Base-by-base conservation (phyloP, 1,284 basidiomycete genomes). In the Malassezia slooffiae region DNA sequence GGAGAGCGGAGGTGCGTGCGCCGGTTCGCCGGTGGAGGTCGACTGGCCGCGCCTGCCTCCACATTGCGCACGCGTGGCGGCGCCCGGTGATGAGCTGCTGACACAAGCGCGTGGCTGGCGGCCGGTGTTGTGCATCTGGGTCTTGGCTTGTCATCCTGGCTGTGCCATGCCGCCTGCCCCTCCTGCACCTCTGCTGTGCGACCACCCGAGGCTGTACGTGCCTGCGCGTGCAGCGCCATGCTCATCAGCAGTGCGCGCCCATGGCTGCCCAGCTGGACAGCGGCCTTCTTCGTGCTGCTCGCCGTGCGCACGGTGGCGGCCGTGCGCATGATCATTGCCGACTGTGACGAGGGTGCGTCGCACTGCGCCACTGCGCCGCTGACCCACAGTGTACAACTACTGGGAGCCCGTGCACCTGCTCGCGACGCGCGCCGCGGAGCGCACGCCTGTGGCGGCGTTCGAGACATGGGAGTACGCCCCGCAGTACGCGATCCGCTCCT, bases 391-490 rank as follows among this genome's bases (percentile, higher is more conserved):
- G 10, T 97, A 82, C 76, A 97, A 97, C 71, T 97, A 95, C 72
- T 97, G 86, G 86, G 93, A 97, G 67, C 91, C 93, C 17, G 73
- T 97, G 24, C 91, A 96, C 71, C 88, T 62, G 5, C 89, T 71
- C 74, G 17, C 41, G 38, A 30, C 47, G 41, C 8, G 26, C 17
- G 27, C 32, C 12, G 10, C 19, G 3, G 21, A 13, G 3, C 32
- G 2, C 19, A 32, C 19, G 1, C 31, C 31, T 1, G 33, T 39
- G 38, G 33, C 87, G 24, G 36, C 43, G 1, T 96, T 97, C 71
- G 89, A 97, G 72, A 96, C 93, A 1, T 97, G 93, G 93, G 93
- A 97, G 68, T 81, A 86, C 6, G 85, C 89, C 9, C 89, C 93
- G 5, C 72, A 79, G 44, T 95, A 83, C 66, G 81, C 88, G 5